Conservation (phyloP, 352 stramenopile genomes). For the Phytophthora pluvialis region DNA sequence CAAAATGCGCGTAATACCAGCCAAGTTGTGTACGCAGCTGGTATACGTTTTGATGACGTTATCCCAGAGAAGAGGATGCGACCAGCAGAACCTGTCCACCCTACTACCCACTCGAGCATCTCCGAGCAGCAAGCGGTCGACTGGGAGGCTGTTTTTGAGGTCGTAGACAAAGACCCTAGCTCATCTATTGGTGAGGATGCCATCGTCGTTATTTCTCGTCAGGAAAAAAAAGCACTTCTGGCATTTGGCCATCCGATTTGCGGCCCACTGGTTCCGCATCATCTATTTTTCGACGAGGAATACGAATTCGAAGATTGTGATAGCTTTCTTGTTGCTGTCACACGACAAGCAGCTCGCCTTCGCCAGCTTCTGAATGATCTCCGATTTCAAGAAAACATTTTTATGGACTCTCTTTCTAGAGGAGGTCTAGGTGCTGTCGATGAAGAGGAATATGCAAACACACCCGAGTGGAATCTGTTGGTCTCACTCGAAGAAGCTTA, state of each 20-base stretch:
- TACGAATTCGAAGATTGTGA: slow-evolving; percentile 25
- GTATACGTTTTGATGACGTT: slow-evolving; percentile 25
- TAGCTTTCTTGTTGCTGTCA: slow-evolving; percentile 16
- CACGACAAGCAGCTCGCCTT: slow-evolving; percentile 25
- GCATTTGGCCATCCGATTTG: slow-evolving; percentile 34
- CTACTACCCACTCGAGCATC: slow-evolving; percentile 9
- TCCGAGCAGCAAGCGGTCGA: slow-evolving; percentile 17
- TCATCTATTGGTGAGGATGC: not conserved
- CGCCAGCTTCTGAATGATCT: slow-evolving; percentile 40
- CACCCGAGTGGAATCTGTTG: slow-evolving; percentile 39
- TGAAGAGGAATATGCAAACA: slow-evolving; percentile 23
- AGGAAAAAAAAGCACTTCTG: slow-evolving; percentile 19
- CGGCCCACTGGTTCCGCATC: slow-evolving; percentile 3
- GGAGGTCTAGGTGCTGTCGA: slow-evolving; percentile 4
- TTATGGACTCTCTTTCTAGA: slow-evolving; percentile 40
- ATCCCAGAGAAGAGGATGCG: slow-evolving; percentile 14
- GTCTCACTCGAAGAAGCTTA: slow-evolving; percentile 46
- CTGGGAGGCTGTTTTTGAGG: slow-evolving; percentile 43
- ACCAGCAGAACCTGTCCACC: slow-evolving; percentile 2
- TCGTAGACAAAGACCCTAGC: slow-evolving; percentile 15
- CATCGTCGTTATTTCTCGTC: slow-evolving; percentile 15
- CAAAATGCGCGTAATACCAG: not conserved
- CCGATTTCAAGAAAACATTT: slow-evolving; percentile 37
- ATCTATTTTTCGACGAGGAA: slow-evolving; percentile 16
- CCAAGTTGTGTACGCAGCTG: slow-evolving; percentile 17